Percentiles rank a stretch among this genome's conserved stretches.
Evolutionary conservation across 495 filamentous ascomycete species (phyloP).

Genomic region (Aspergillus leporis): DNA sequence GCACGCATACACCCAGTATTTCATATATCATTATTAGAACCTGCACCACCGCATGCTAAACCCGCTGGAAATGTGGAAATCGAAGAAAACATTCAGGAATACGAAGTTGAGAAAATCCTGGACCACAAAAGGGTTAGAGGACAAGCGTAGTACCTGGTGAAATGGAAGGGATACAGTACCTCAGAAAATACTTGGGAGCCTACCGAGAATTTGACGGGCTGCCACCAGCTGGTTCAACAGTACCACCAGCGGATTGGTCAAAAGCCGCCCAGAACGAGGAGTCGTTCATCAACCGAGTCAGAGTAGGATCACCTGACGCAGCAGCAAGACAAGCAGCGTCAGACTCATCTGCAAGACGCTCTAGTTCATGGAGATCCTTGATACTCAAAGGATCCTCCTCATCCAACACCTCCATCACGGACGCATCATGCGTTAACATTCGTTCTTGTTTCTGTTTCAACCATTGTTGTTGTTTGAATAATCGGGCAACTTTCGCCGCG

Average conservation of each 20-base stretch:
- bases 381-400: too few relatives aligned
- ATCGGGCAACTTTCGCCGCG: too few relatives aligned
- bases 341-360: background rate
- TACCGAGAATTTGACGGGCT: conserved; percentile 4
- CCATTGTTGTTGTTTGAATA: too few relatives aligned
- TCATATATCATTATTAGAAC: too few relatives aligned
- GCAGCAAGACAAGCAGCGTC: background rate
- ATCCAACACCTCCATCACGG: too few relatives aligned
- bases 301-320: background rate
- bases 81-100: background rate
- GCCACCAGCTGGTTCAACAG: background rate
- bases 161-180: conserved; percentile 6
- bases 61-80: background rate
- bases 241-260: conserved; percentile 3
- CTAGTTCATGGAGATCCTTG: too few relatives aligned
- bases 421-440: too few relatives aligned
- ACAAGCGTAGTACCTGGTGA: background rate
- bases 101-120: conserved; percentile 4
- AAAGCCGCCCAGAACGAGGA: background rate
- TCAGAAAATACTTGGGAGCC: conserved; percentile 8
- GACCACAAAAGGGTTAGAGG: background rate
- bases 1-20: too few relatives aligned
- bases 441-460: too few relatives aligned
- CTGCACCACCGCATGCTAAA: too few relatives aligned
- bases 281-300: background rate